phyloP scores from a whole-genome alignment of 306 rosid species.

The Corylus americana region DNA sequence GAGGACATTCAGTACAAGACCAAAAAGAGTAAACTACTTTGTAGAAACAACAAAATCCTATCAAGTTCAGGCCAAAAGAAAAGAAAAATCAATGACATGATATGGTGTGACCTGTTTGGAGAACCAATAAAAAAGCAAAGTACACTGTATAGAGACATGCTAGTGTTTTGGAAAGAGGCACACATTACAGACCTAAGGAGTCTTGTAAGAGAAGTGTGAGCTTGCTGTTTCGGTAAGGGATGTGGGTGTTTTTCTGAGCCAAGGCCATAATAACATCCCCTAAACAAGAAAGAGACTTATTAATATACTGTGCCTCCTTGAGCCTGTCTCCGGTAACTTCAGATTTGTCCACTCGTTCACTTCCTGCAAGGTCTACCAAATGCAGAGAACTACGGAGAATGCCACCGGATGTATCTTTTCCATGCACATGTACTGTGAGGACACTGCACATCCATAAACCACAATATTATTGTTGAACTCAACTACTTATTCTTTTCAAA shows the following conservation, averaged over 20 bases:
- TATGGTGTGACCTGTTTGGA: background rate
- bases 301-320: conserved; percentile 86
- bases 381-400: conserved; percentile 75
- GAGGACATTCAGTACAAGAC: conserved; percentile 18
- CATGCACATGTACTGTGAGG: conserved; percentile 87
- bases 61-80: background rate
- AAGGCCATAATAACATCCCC: conserved; percentile 94
- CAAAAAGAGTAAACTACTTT: too few species aligned
- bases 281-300: conserved; percentile 92
- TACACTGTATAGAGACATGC: background rate
- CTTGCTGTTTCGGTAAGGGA: conserved; percentile 94
- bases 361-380: conserved; percentile 96
- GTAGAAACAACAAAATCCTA: too few species aligned
- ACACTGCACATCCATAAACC: conserved; percentile 51
- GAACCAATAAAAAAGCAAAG: background rate
- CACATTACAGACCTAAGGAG: conserved; percentile 62
- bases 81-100: background rate
- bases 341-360: conserved; percentile 91
- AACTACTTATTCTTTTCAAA: background rate
- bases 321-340: conserved; percentile 93
- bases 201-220: conserved; percentile 95
- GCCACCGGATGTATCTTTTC: conserved; percentile 72
- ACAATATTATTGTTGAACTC: conserved; percentile 28
- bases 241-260: conserved; percentile 95
- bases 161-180: background rate